Evolutionary conservation across 1,139 yeast species (phyloP), one percentile per base, ranked within the genome.

Genomic region (Yamadazyma pseudoaaseri): DNA sequence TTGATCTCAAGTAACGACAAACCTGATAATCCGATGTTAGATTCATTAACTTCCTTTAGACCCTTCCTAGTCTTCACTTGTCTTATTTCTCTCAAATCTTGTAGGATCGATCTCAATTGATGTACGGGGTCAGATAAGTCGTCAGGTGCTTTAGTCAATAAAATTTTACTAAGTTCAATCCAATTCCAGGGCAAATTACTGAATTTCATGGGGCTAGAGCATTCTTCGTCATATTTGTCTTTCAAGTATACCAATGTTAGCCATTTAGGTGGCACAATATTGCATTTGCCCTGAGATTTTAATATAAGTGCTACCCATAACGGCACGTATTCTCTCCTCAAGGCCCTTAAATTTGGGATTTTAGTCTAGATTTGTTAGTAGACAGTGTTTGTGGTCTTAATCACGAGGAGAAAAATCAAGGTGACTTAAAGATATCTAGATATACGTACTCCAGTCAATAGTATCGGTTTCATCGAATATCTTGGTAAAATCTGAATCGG

Each of bases 191-290:
- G 97, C 28, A 92, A 60, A 10, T 70, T 65, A 32, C 90, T 76
- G 51, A 92, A 92, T 39, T 75, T 64, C 24, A 70, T 69, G 1
- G 79, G 73, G 35, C 72, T 56, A 5, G 66, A 62, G 29, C 78
- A 62, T 50, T 92, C 98, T 39, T 76, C 81, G 9, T 84, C 89
- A 47, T 85, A 79, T 34, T 73, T 70, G 5, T 66, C 69, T 39
- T 74, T 73, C 37, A 92, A 58, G 37, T 65, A 67, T n/a, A 65
- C 63, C 33, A 75, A 59, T 11, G 70, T 73, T n/a, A 92, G 68
- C 99, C 99, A 92, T 2, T 66, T 70, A 0, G 99, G 99, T 8
- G 90, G 82, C 5, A 89, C 81, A 3, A 92, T 80, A 42, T 81
- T 82, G 57, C 97, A 87, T 47, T 90, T 82, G 32, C 80, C 82